Percentiles rank a stretch among this genome's conserved stretches.
phyloP scores from a whole-genome alignment of 208 protist species.

The Leishmania turanica region DNA sequence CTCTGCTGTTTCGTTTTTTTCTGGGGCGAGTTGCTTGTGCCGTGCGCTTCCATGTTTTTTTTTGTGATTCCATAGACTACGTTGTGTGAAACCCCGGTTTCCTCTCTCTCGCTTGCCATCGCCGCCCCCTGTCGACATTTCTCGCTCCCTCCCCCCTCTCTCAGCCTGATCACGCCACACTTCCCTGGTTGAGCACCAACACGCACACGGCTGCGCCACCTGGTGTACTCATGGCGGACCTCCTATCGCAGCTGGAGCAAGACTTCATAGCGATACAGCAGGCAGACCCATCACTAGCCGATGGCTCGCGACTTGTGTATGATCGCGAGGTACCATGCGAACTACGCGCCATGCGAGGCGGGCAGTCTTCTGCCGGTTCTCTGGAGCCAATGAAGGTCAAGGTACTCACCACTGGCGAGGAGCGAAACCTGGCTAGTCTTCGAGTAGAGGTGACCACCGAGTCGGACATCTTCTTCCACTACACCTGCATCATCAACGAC shows the following conservation, averaged over 20 bases:
- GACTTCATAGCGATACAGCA: slow-evolving; percentile 93
- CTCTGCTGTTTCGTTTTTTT: not conserved
- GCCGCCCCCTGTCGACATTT: not conserved
- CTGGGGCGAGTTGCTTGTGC: not conserved
- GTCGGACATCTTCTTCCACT: slow-evolving; percentile 95
- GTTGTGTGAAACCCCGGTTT: not conserved
- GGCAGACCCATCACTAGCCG: slow-evolving; percentile 89
- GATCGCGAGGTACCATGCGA: slow-evolving; percentile 93
- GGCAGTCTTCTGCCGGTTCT: slow-evolving; percentile 74
- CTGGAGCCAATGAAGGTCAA: slow-evolving; percentile 93
- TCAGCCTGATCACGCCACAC: not conserved
- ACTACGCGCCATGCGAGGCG: slow-evolving; percentile 73
- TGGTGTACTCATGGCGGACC: slow-evolving; percentile 49
- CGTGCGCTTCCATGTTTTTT: not conserved
- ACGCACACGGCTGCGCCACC: not conserved
- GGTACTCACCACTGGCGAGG: slow-evolving; percentile 88
- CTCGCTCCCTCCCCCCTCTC: not conserved
- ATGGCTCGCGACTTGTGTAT: slow-evolving; percentile 90
- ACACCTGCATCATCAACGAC: slow-evolving; percentile 91
- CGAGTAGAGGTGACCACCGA: slow-evolving; percentile 92
- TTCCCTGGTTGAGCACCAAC: not conserved
- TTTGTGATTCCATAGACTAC: not conserved
- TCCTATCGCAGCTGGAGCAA: slow-evolving; percentile 88
- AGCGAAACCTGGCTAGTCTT: slow-evolving; percentile 67
- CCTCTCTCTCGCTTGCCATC: not conserved